Conservation (phyloP, 148 eudicot species). For the Oxyria digyna region DNA sequence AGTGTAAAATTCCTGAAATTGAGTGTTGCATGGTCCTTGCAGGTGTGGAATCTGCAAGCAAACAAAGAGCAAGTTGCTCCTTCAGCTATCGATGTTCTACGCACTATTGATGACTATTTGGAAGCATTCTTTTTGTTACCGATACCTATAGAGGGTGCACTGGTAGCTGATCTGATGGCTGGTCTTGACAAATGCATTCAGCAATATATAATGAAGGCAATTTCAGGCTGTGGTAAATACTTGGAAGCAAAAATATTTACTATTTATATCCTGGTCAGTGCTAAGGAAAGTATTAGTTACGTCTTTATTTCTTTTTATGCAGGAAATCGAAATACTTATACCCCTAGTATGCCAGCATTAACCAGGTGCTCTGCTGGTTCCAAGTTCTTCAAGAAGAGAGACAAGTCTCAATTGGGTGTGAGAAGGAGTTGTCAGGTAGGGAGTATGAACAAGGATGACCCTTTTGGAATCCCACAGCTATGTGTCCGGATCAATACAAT, state of each 20-base stretch:
- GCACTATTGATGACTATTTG: conserved; percentile 64
- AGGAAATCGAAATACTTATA: conserved; percentile 50
- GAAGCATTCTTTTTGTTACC: conserved; percentile 94
- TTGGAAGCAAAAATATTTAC: neutral
- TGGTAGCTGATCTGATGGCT: conserved; percentile 54
- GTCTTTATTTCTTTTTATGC: conserved; percentile 9
- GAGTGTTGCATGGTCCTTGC: neutral
- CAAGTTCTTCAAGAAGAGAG: conserved; percentile 69
- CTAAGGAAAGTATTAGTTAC: neutral
- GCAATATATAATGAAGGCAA: conserved; percentile 54
- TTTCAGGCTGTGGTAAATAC: conserved; percentile 75
- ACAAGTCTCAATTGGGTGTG: conserved; percentile 28
- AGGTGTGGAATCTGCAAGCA: conserved; percentile 79
- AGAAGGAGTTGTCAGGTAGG: conserved; percentile 47
- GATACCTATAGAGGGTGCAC: conserved; percentile 59
- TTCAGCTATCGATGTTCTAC: conserved; percentile 72
- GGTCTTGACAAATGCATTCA: conserved; percentile 79
- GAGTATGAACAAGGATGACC: conserved; percentile 24
- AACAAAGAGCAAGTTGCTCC: conserved; percentile 78
- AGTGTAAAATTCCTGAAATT: neutral
- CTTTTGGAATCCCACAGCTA: conserved; percentile 41
- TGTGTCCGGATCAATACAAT: conserved; percentile 83
- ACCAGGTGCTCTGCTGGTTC: conserved; percentile 78
- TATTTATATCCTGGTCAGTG: neutral
- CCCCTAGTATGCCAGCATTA: conserved; percentile 65